These are phyloP conservation scores for Tetrahymena malaccensis DNA, from an alignment of 73 alveolate genomes.

Conservation along the genomic window DNA sequence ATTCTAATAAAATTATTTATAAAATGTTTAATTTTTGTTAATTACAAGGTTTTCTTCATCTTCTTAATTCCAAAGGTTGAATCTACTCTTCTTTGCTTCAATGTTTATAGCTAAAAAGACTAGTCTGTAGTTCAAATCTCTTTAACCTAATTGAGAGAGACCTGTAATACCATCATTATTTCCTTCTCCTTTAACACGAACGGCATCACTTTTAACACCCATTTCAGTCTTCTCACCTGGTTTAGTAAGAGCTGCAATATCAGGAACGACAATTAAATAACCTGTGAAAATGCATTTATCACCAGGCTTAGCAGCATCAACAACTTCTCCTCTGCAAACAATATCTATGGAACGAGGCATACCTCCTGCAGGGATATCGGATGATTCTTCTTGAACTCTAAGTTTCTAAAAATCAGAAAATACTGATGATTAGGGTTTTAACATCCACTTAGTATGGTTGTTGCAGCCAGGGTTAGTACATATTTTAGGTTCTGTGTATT, in stretches of 20 bases:
- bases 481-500: slow-evolving; percentile 90
- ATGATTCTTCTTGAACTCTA: slow-evolving; percentile 92
- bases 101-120: slow-evolving; percentile 91
- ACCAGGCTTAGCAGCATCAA: slow-evolving; percentile 94
- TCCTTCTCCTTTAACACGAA: slow-evolving; percentile 64
- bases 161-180: slow-evolving; percentile 91
- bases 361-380: slow-evolving; percentile 96
- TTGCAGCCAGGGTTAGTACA: slow-evolving; percentile 85
- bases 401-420: slow-evolving; percentile 97
- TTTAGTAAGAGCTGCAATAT: slow-evolving; percentile 82
- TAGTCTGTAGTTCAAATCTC: slow-evolving; percentile 92
- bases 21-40: neutral
- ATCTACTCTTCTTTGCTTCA: slow-evolving; percentile 51
- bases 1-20: too few relatives aligned
- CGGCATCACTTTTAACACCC: slow-evolving; percentile 54
- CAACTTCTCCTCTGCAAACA: slow-evolving; percentile 86
- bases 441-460: slow-evolving; percentile 89
- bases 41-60: slow-evolving; percentile 43
- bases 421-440: slow-evolving; percentile 69
- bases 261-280: slow-evolving; percentile 92
- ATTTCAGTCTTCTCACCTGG: slow-evolving; percentile 86
- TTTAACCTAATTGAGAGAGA: slow-evolving; percentile 89
- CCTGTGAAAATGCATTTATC: slow-evolving; percentile 80
- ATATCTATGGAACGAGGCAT: slow-evolving; percentile 99
- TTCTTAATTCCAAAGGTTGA: slow-evolving; percentile 44